Evolutionary conservation across 257 asterid species (phyloP).

Genomic region (Przewalskia tangutica): DNA sequence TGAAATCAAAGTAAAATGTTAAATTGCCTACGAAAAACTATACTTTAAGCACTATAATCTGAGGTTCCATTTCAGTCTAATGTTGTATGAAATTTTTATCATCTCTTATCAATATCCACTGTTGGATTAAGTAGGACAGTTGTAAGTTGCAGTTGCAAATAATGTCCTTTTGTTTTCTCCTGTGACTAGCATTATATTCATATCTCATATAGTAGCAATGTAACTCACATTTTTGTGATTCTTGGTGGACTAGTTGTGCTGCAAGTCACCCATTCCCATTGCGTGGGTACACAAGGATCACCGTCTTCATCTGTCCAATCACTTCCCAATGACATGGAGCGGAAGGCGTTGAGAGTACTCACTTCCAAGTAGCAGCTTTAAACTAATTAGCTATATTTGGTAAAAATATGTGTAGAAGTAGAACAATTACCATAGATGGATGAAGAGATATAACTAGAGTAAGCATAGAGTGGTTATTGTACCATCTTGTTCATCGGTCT

Average conservation of each 20-base stretch:
- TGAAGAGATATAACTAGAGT: background rate
- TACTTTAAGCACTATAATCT: background rate
- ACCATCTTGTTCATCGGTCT: slow-evolving; percentile 75
- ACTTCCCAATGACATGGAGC: slow-evolving; percentile 34
- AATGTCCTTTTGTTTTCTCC: background rate
- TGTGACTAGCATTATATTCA: background rate
- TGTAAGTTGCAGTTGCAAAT: background rate
- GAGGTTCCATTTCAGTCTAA: background rate
- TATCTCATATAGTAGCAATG: background rate
- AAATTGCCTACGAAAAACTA: background rate
- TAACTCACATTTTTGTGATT: slow-evolving; percentile 72
- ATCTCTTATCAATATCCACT: background rate
- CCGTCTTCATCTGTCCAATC: slow-evolving; percentile 52
- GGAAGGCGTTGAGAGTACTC: slow-evolving; percentile 44
- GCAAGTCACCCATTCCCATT: slow-evolving; percentile 87
- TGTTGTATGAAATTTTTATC: background rate
- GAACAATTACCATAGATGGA: background rate
- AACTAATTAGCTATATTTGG: slow-evolving; percentile 13
- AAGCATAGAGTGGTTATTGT: background rate
- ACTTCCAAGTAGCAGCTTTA: slow-evolving; percentile 34
- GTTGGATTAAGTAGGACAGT: background rate
- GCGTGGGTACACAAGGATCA: slow-evolving; percentile 78
- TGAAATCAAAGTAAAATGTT: slow-evolving; percentile 15
- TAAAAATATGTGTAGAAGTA: background rate
- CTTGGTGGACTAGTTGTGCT: slow-evolving; percentile 65